Base-by-base conservation (phyloP, 768 basidiomycete species). In the Phanerochaete sordida region DNA sequence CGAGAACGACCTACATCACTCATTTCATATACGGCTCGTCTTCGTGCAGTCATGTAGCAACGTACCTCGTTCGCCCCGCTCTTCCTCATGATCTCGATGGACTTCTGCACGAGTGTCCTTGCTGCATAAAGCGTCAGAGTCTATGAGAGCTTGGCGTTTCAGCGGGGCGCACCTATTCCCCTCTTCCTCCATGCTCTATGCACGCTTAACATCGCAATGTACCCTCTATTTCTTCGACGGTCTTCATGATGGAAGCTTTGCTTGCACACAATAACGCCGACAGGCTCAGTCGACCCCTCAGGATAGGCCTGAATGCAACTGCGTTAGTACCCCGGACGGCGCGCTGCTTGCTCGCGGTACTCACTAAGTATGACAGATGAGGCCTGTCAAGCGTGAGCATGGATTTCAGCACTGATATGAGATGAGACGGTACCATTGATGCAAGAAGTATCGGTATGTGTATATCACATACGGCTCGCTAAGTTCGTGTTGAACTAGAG, bases 201-300 rank as follows among this genome's bases (percentile, higher is more conserved):
- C 28, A 98, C 94, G 68, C 92, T 93, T 57, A 98, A 84, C 97
- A 98, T 98, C 37, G 95, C 97, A 60, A 99, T 96, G 72, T 99
- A 99, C 15, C 97, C 97, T 70, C 97, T 76, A 70, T 94, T 92
- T 11, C 84, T 77, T 39, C 56, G 13, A n/a, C 28, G 27, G 35
- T 77, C 75, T 62, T 88, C 82, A 57, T 79, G 79, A 75, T 98
- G 97, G 71, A 84, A 80, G 66, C 94, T 94, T 75, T 97, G 96
- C 79, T 98, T 99, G 84, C 94, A 97, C 23, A 99, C 90, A 61
- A 99, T 93, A 16, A 93, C 92, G 28, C 93, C 97, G 62, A 98
- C 84, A 19, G 95, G 91, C 27, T 75, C 76, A 11, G 81, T 69
- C 6, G 78, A 70, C 48, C 80, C 75, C 60, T 70, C 75, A 0